Conservation (phyloP, 192 early-diverging fungal genomes). For the Gaertneriomyces semiglobifer region DNA sequence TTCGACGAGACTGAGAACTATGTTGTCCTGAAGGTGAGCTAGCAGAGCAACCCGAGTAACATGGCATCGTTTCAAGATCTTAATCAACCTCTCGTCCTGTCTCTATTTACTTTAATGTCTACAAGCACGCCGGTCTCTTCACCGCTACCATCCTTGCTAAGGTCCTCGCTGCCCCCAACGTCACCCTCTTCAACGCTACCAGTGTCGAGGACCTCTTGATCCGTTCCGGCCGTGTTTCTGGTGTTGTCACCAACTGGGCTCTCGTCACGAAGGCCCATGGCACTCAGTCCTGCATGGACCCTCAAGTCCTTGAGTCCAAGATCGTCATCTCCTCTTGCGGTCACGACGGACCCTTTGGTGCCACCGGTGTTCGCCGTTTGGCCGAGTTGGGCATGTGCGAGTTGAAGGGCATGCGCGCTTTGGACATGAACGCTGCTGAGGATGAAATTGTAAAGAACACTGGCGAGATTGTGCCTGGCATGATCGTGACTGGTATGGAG, state of each 20-base stretch:
- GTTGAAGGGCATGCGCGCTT: conserved; percentile 57
- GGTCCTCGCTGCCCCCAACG: conserved; percentile 57
- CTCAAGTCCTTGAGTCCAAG: conserved; percentile 63
- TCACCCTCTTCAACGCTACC: conserved; percentile 74
- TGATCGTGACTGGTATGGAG: conserved; percentile 73
- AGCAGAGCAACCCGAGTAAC: background rate
- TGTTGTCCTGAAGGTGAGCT: conserved; percentile 58
- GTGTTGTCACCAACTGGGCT: conserved; percentile 76
- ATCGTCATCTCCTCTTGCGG: conserved; percentile 65
- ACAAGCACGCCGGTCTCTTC: conserved; percentile 63
- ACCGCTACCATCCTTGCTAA: conserved; percentile 69
- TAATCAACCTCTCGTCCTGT: background rate
- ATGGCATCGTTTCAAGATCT: background rate
- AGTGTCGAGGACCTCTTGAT: conserved; percentile 71
- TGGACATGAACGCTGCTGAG: conserved; percentile 71
- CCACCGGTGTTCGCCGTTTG: conserved; percentile 64
- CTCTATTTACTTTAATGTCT: background rate
- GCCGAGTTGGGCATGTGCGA: conserved; percentile 41
- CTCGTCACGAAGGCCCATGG: conserved; percentile 55
- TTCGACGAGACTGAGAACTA: conserved; percentile 72
- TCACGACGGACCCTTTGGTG: conserved; percentile 68
- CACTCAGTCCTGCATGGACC: conserved; percentile 68
- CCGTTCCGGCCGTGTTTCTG: conserved; percentile 45
- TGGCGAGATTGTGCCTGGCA: conserved; percentile 64
- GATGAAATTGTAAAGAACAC: conserved; percentile 63